Percentiles rank a stretch among this genome's conserved stretches.
Evolutionary conservation across 169 alveolate species (phyloP).

Genomic region (Cryptosporidium sp.): DNA sequence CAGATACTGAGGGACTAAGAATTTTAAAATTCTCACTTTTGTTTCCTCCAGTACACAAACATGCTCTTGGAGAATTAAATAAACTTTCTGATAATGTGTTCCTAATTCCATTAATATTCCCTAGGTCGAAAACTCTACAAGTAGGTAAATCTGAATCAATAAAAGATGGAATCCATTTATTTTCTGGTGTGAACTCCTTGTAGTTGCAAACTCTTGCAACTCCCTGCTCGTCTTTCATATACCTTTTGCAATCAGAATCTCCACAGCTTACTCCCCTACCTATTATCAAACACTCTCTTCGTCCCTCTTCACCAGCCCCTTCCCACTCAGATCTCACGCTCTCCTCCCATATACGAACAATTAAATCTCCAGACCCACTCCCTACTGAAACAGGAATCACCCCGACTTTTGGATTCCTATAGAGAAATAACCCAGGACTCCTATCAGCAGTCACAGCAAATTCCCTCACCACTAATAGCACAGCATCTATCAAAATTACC

Average conservation of each 20-base stretch:
- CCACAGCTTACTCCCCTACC: constrained; percentile 32
- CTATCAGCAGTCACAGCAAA: not conserved
- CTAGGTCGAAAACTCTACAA: not conserved
- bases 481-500: not conserved
- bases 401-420: constrained; percentile 35
- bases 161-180: constrained; percentile 42
- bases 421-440: constrained; percentile 3
- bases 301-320: not conserved
- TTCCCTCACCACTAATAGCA: not conserved
- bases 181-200: constrained; percentile 3
- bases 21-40: not conserved
- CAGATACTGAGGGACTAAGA: constrained; percentile 21
- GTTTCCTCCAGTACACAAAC: not conserved
- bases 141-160: constrained; percentile 43
- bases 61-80: not conserved
- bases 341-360: constrained; percentile 56
- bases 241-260: not conserved
- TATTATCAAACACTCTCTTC: constrained; percentile 13
- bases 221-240: not conserved
- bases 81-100: not conserved
- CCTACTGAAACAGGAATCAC: constrained; percentile 45
- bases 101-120: not conserved
- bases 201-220: not conserved
- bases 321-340: not conserved
- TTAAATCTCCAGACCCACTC: not conserved